Evolutionary conservation across 2,329 filamentous ascomycete genomes (phyloP).

Genomic region (Nigrospora sphaerica): DNA sequence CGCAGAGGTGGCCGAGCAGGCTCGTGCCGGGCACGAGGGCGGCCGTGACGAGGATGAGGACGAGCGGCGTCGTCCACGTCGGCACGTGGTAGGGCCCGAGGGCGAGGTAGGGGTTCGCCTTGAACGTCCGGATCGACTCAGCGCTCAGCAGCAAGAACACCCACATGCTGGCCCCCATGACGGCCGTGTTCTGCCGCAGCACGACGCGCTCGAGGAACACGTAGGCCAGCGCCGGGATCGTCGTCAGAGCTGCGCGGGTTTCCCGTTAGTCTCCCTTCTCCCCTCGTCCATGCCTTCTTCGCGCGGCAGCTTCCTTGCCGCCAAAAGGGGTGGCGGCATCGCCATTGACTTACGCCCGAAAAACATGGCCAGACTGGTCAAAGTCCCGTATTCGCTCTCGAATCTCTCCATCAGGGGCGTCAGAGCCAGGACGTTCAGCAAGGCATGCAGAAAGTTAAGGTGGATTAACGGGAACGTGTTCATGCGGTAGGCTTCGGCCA

Average conservation of each 20-base stretch:
- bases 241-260: conserved; percentile 57
- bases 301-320: too few species aligned
- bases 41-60: conserved; percentile 65
- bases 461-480: conserved; percentile 92
- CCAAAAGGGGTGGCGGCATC: too few species aligned
- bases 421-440: conserved; percentile 73
- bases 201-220: conserved; percentile 70
- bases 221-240: conserved; percentile 77
- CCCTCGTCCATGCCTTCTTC: not conserved
- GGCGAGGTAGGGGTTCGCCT: conserved; percentile 70
- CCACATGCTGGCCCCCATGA: conserved; percentile 88
- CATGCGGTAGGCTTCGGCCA: conserved; percentile 68
- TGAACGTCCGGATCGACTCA: conserved; percentile 81
- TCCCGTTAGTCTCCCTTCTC: not conserved
- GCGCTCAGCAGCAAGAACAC: conserved; percentile 80
- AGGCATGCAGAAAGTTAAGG: conserved; percentile 68
- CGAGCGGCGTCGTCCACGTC: conserved; percentile 85
- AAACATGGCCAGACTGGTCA: conserved; percentile 82
- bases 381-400: conserved; percentile 84
- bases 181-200: conserved; percentile 61
- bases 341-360: conserved; percentile 67
- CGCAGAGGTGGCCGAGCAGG: conserved; percentile 80
- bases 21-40: conserved; percentile 76
- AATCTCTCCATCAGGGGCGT: conserved; percentile 90
- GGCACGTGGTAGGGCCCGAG: conserved; percentile 63